These are phyloP conservation scores for Scheffersomyces insectosa DNA, from an alignment of 1,139 yeast species.

Conservation along the genomic window DNA sequence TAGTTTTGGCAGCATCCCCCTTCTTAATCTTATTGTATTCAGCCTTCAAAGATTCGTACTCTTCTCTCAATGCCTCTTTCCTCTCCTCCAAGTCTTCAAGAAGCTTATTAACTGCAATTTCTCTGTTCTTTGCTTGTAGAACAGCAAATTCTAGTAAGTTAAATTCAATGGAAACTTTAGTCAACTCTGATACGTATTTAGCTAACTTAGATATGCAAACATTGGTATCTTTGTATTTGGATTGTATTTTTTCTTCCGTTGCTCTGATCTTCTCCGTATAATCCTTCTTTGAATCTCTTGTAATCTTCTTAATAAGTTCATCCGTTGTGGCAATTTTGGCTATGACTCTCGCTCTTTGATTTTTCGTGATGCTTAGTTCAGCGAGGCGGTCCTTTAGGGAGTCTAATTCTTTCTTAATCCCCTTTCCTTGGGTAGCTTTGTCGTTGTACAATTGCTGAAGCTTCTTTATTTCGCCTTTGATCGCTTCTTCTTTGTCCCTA, in stretches of 20 bases:
- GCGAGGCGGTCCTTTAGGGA: constrained; percentile 4
- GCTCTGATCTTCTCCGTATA: constrained; percentile 27
- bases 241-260: constrained; percentile 23
- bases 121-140: constrained; percentile 38
- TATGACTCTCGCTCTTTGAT: constrained; percentile 12
- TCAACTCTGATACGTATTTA: constrained; percentile 18
- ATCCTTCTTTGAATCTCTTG: constrained; percentile 27
- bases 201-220: constrained; percentile 14
- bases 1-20: constrained; percentile 43
- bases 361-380: constrained; percentile 19
- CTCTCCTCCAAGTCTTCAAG: constrained; percentile 35
- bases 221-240: constrained; percentile 23
- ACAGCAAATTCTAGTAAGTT: constrained; percentile 20
- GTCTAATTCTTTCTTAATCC: constrained; percentile 9
- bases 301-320: constrained; percentile 25
- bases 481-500: constrained; percentile 17
- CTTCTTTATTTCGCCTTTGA: constrained; percentile 10
- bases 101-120: constrained; percentile 29
- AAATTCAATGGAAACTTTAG: constrained; percentile 20
- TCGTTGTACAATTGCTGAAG: too few relatives aligned
- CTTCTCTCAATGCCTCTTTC: constrained; percentile 26
- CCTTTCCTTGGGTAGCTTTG: constrained; percentile 6
- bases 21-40: constrained; percentile 44
- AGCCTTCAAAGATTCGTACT: constrained; percentile 40
- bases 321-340: constrained; percentile 20